Evolutionary conservation across 2,329 filamentous ascomycete genomes (phyloP).

Genomic region (Epichloe brachyelytri): DNA sequence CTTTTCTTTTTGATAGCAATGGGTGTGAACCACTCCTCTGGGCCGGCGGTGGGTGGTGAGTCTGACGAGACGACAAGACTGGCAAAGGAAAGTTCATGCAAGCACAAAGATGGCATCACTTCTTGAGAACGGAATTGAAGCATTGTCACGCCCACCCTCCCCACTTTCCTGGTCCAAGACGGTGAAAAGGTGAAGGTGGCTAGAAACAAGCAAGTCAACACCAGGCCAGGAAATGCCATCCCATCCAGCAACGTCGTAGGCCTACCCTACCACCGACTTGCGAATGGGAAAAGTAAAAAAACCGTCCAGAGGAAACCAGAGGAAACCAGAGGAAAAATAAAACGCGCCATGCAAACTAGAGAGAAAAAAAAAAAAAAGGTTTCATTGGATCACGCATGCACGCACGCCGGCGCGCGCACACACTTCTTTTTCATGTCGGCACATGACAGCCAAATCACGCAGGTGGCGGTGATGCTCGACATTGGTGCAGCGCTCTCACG

Average conservation of each 20-base stretch:
- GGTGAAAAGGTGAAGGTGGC: neutral
- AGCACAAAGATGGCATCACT: too few species aligned
- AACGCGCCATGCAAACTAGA: neutral
- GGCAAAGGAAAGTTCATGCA: too few species aligned
- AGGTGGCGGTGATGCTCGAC: neutral
- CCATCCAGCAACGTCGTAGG: neutral
- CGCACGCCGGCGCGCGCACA: neutral
- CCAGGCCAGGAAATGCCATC: neutral
- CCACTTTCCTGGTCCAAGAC: neutral
- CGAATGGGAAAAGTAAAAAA: neutral
- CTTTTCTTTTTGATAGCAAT: too few species aligned
- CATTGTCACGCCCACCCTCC: neutral
- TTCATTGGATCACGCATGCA: neutral
- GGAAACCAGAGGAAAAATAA: neutral
- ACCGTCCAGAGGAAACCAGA: too few species aligned
- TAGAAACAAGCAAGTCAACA: conserved; percentile 5
- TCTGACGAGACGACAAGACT: too few species aligned
- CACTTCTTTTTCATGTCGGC: neutral
- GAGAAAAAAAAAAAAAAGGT: too few species aligned
- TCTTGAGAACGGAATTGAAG: too few species aligned
- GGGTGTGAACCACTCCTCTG: too few species aligned
- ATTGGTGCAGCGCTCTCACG: too few species aligned
- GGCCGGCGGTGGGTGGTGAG: too few species aligned
- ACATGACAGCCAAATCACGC: neutral
- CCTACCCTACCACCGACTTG: neutral